phyloP scores from a whole-genome alignment of 768 basidiomycete species.

The Podaxis mareebaensis region DNA sequence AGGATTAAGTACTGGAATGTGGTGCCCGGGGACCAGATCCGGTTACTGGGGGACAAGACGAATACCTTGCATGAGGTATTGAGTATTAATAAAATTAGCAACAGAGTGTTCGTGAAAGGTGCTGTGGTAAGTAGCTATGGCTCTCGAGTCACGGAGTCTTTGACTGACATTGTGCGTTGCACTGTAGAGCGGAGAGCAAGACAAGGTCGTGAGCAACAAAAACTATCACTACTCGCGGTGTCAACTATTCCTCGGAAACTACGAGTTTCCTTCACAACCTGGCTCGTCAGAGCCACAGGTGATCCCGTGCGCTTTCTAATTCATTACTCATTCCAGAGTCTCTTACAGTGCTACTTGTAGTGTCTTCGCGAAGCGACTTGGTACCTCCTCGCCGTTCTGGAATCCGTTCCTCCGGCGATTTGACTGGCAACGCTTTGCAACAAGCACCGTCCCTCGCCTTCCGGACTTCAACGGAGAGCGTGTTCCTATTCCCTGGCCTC shows the following conservation, averaged over 20 bases:
- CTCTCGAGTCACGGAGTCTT: not conserved
- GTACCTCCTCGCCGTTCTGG: conserved; percentile 62
- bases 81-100: conserved; percentile 72
- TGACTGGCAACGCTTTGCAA: conserved; percentile 74
- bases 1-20: conserved; percentile 88
- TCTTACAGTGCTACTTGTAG: conserved; percentile 37
- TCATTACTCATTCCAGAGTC: conserved; percentile 1
- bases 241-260: conserved; percentile 74
- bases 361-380: conserved; percentile 75
- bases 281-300: conserved; percentile 35
- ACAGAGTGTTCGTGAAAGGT: conserved; percentile 59
- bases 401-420: conserved; percentile 53
- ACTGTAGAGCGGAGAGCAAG: conserved; percentile 26
- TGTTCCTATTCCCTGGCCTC: conserved; percentile 73
- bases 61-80: conserved; percentile 67
- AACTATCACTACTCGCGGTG: conserved; percentile 78
- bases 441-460: conserved; percentile 59
- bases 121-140: conserved; percentile 33
- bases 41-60: conserved; percentile 63
- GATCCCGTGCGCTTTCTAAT: conserved; percentile 45
- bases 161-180: conserved; percentile 6
- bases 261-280: conserved; percentile 52
- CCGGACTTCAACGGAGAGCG: conserved; percentile 41
- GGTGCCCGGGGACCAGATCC: conserved; percentile 80
- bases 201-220: conserved; percentile 38